Base-by-base conservation (phyloP, 2,329 filamentous ascomycete species). In the Epichloe coenophiala region DNA sequence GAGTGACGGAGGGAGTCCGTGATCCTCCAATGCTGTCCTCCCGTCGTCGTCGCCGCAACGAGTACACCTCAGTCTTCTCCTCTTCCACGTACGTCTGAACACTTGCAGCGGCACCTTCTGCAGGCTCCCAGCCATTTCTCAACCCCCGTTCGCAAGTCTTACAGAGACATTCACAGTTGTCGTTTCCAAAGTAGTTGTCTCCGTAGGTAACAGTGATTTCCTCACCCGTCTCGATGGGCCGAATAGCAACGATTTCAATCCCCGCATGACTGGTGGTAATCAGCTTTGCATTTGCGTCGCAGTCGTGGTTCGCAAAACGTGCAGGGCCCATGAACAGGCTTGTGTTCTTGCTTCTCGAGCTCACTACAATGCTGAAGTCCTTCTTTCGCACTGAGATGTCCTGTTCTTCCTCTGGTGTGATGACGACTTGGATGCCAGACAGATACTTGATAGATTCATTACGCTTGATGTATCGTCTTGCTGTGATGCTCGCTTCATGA, bases 131-230 rank as follows among this genome's bases (percentile, higher is more conserved):
- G 1, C 93, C 93, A 63, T 96, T 97, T 49, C 77, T 75, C 51
- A 79, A 70, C 3, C 74, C 71, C 21, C 76, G 73, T 68, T 98
- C 93, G 65, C 93, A 98, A 0, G 86, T 93, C 58, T 78, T 77
- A 65, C 93, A 98, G 1, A 98, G 72, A 63, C 93, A 98, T 63
- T 98, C 93, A 65, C 89, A 90, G 58, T 98, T 98, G 63, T 90
- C 81, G 43, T 88, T 83, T 2, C 93, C 93, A 69, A 98, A 98
- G 65, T 98, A 98, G 62, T 88, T 89, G 17, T 95, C 89, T 23
- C 91, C 89, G 61, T 98, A 98, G 0, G 85, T 91, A 0, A 98
- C 93, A 0, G 93, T 98, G 53, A 98, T 95, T 65, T 98, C 93
- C 54, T 98, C 90, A 3, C 90, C 93, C 1, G 85, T 73, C 11